Base-by-base conservation (phyloP, 169 alveolate species). In the Cryptosporidium viatorum region DNA sequence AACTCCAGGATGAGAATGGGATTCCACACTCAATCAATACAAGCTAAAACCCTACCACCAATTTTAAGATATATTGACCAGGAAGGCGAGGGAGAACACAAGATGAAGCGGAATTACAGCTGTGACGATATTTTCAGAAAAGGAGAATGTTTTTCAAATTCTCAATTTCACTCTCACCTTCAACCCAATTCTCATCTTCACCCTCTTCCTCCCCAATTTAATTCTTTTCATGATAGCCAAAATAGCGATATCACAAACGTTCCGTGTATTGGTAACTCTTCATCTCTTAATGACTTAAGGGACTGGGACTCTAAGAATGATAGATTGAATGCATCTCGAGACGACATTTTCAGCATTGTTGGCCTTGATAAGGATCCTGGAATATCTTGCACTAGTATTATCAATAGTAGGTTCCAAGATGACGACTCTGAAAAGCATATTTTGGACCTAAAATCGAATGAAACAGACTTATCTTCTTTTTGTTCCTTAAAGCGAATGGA, bases 401-500 rank as follows among this genome's bases (percentile, higher is more conserved):
- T 35, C 23, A 65, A 37, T 0, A 43, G 29, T 14, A 65, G 71
- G 50, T 29, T 65, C 26, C 71, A 65, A 37, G 86, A 73, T 50
- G 89, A 80, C 21, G 59, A 59, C 35, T 21, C 69, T 50, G 65
- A 65, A 43, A 80, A 35, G 18, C 55, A 29, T 21, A 35, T 41
- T 41, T 10, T 60, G 23, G 75, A 80, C 29, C 18, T 31, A 12
- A 80, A 31, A 8, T 62, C 75, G 26, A n/a, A 7, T 29, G 75
- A 37, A 29, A 67, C 69, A 59, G 89, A 45, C 29, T 8, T 65
- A 14, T 60, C 68, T 26, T 41, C 68, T 5, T 80, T 45, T 59
- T 62, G 68, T 41, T 60, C 71, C 4, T 80, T 80, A 29, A 80
- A 43, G 26, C 43, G 89, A 16, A 58, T 80, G 60, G 89, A 67